phyloP scores from a whole-genome alignment of 179 eudicot genomes.

The Silene noctiflora region DNA sequence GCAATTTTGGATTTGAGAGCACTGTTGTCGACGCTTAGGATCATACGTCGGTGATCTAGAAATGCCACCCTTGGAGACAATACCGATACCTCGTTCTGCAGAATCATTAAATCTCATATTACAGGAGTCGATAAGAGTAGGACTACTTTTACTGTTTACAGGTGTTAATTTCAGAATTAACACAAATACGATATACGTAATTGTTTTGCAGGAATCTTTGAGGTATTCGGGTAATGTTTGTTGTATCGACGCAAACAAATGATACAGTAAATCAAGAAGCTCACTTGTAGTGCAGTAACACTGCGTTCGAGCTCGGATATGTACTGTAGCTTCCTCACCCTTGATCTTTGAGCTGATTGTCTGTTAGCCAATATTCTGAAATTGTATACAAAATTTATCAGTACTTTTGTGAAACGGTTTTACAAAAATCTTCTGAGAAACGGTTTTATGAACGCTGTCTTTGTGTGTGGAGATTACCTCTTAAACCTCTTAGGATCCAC shows the following conservation, averaged over 20 bases:
- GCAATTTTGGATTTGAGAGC: conserved; percentile 82
- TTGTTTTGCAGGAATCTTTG: too few relatives aligned
- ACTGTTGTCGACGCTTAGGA: conserved; percentile 70
- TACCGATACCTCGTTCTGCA: conserved; percentile 75
- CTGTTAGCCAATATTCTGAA: conserved; percentile 81
- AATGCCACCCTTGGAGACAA: conserved; percentile 88
- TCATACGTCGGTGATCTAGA: conserved; percentile 82
- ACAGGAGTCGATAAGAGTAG: too few relatives aligned
- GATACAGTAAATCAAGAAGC: background rate
- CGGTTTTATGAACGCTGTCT: background rate
- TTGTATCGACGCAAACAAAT: too few relatives aligned
- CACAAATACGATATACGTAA: too few relatives aligned
- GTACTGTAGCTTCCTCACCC: conserved; percentile 85
- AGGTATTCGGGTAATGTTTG: too few relatives aligned
- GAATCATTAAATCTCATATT: background rate
- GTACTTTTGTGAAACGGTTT: too few relatives aligned
- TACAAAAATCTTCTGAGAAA: background rate
- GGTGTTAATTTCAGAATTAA: too few relatives aligned
- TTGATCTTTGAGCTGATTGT: conserved; percentile 89
- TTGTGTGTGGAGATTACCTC: conserved; percentile 43
- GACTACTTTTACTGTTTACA: too few relatives aligned
- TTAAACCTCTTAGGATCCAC: conserved; percentile 84
- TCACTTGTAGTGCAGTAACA: conserved; percentile 71
- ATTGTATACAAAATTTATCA: background rate
- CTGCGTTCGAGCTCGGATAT: conserved; percentile 91